Evolutionary conservation across 2,329 filamentous ascomycete genomes (phyloP).

Genomic region (Tolypocladium paradoxum): DNA sequence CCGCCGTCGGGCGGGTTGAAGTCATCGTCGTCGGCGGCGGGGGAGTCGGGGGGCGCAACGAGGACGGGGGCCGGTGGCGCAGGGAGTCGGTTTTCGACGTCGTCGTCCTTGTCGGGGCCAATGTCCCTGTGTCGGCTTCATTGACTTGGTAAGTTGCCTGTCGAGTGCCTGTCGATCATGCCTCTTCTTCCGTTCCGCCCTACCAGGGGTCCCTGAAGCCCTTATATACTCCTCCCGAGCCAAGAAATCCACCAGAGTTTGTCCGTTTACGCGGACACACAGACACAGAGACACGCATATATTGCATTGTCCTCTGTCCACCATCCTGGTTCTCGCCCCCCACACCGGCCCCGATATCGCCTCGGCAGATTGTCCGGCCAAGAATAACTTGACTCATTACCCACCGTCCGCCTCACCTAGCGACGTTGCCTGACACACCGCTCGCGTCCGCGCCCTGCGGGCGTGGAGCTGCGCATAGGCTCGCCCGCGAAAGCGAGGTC

Average conservation of each 20-base stretch:
- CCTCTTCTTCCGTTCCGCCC: not conserved
- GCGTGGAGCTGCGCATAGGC: not conserved
- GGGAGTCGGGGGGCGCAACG: constrained; percentile 5
- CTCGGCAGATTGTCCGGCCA: not conserved
- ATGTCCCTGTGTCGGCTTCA: not conserved
- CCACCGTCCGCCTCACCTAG: not conserved
- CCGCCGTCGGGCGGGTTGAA: constrained; percentile 31
- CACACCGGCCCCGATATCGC: not conserved
- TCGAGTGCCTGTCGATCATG: not conserved
- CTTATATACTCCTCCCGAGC: not conserved
- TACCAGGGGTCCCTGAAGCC: not conserved
- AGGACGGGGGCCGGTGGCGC: not conserved
- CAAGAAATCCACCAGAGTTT: not conserved
- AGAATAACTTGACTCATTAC: not conserved
- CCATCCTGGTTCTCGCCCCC: not conserved
- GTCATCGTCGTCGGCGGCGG: not conserved
- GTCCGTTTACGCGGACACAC: not conserved
- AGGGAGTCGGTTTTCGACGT: not conserved
- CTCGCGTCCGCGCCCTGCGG: not conserved
- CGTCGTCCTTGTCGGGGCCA: not conserved
- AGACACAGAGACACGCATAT: not conserved
- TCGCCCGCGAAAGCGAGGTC: not conserved
- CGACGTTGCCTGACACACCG: not conserved
- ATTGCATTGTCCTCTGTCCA: not conserved
- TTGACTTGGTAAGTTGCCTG: not conserved